Evolutionary conservation across 768 basidiomycete species (phyloP), one percentile per base, ranked within the genome.

Genomic region (Lactarius pseudohatsudake): DNA sequence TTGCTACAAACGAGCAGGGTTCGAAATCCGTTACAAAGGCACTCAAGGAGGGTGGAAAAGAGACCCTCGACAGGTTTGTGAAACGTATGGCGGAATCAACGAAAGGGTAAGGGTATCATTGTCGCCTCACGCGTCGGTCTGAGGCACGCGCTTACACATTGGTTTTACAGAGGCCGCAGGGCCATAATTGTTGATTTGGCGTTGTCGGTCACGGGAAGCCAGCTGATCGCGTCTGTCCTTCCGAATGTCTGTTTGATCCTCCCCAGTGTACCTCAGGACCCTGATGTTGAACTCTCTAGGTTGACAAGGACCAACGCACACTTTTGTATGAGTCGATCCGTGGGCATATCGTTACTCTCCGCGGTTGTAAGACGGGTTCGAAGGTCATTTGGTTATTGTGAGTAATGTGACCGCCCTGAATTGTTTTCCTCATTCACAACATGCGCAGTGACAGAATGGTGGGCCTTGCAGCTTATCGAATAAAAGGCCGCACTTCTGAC

Each of bases 381-480:
- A 93, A 92, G 74, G 91, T 94, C 72, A 94, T 94, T 73, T 94
- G 92, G 92, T 81, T 94, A 59, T 94, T 94, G 83, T 84, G 74
- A 57, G 82, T 76, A 3, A 38, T 68, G 11, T 38, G 26, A 54
- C n/a, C 13, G 28, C 28, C 11, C 20, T 16, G 34, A 22, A 16
- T 30, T 41, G 16, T 45, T 47, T 47, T 38, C 54, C 57, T 65
- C 18, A 62, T 34, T 28, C 54, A 68, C 28, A 61, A n/a, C 10
- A n/a, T 26, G 32, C 45, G 20, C 67, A 86, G 85, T 70, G 86
- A 86, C 72, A 80, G 84, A 75, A 87, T 86, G 86, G 83, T 84
- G 57, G 32, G 66, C 53, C 41, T 41, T 45, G n/a, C 47, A 75
- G 56, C 26, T 38, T 41, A 32, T 32, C 28, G 34, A 26, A 57